Conservation (phyloP, 176 grass and related monocot genomes). For the Oryza glumipatula region DNA sequence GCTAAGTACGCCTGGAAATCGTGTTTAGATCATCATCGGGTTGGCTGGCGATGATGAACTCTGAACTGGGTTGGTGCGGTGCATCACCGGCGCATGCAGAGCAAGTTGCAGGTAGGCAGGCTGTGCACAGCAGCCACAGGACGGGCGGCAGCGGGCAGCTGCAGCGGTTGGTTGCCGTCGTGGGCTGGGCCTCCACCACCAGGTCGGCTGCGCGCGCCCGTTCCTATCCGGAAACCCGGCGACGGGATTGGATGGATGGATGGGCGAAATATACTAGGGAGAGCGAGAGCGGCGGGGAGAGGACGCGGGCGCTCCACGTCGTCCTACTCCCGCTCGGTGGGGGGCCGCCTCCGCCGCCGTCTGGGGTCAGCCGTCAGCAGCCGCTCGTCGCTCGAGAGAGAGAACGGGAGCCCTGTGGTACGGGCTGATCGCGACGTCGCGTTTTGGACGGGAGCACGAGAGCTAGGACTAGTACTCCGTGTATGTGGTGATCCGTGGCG, state of each 20-base stretch:
- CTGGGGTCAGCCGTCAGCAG: constrained; percentile 25
- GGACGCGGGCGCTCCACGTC: constrained; percentile 57
- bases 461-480: neutral
- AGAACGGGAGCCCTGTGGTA: neutral
- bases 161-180: neutral
- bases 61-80: no score
- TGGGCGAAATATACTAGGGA: neutral
- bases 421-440: neutral
- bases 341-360: neutral
- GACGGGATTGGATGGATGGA: neutral
- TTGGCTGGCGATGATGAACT: no score
- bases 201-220: neutral
- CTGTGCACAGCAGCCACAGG: neutral
- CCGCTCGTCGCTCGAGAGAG: neutral
- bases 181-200: neutral
- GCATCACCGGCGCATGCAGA: no score
- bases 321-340: constrained; percentile 9
- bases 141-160: neutral
- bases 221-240: constrained; percentile 34
- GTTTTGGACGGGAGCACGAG: neutral
- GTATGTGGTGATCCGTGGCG: neutral
- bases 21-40: no score
- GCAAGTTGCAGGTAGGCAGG: no score
- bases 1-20: no score
- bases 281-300: neutral